These are phyloP conservation scores for Boechera divaricarpa DNA, from an alignment of 345 rosid species.

Conservation along the genomic window DNA sequence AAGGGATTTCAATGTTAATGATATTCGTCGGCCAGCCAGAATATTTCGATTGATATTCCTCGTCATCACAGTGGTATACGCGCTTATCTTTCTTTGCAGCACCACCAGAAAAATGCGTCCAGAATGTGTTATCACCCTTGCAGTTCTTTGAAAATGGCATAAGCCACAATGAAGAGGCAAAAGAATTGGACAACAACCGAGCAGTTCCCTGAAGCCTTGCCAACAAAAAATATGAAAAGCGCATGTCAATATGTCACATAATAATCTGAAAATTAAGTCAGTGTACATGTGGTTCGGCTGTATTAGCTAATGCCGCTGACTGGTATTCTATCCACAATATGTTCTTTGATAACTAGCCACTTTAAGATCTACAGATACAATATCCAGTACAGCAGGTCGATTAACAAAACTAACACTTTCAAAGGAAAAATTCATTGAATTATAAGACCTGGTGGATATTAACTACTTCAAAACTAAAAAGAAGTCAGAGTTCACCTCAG, in stretches of 20 bases:
- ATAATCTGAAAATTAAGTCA: conserved; percentile 14
- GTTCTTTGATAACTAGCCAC: conserved; percentile 22
- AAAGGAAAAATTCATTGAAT: neutral
- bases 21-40: conserved; percentile 98
- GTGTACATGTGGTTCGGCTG: conserved; percentile 1
- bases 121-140: conserved; percentile 65
- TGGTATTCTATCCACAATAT: conserved; percentile 11
- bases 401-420: conserved; percentile 14
- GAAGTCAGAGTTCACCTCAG: conserved; percentile 75
- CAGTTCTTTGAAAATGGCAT: conserved; percentile 92
- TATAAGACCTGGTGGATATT: conserved; percentile 1
- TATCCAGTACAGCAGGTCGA: conserved; percentile 5
- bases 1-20: conserved; percentile 92
- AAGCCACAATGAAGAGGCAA: conserved; percentile 91
- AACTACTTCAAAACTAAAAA: conserved; percentile 7
- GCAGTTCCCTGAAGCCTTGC: conserved; percentile 98
- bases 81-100: conserved; percentile 59
- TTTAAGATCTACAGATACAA: conserved; percentile 22
- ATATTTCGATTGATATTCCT: conserved; percentile 76
- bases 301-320: neutral
- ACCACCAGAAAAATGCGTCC: conserved; percentile 73
- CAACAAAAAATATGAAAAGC: conserved; percentile 47
- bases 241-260: conserved; percentile 47
- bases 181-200: conserved; percentile 85
- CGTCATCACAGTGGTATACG: conserved; percentile 73